Evolutionary conservation across 2,329 filamentous ascomycete species (phyloP), one percentile per base, ranked within the genome.

Genomic region (Lasiodiplodia theobromae): DNA sequence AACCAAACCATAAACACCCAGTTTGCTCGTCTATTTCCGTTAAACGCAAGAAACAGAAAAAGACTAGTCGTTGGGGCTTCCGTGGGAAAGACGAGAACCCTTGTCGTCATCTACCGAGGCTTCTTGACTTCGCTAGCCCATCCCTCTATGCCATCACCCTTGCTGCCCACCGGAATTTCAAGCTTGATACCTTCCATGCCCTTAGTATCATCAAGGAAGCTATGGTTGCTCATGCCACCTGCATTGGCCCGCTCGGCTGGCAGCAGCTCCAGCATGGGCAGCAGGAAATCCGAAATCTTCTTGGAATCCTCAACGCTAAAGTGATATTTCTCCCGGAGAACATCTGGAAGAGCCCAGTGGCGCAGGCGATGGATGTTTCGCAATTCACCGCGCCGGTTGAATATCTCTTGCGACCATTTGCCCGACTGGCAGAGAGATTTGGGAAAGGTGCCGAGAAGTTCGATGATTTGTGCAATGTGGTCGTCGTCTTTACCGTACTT

Each of bases 401-500:
- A 99, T 71, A 99, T 99, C 79, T 98, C 96, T 80, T 97, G 95
- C 16, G 91, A 94, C 96, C 96, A 98, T 82, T 97, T 97, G 64
- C 96, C 96, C 1, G 92, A 91, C 67, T 97, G 87, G 80, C 93
- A 97, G 62, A 98, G 87, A 4, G 92, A 92, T 79, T 97, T 96
- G 66, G 96, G 95, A 78, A 98, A 98, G 0, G 92, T 90, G 10
- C 96, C 96, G 21, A 99, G 89, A 5, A 99, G 87, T 81, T 99
- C 96, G 78, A 99, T 98, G 75, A 99, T 98, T 79, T 99, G 96
- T 11, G 96, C 96, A 73, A 99, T 97, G 82, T 99, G 96, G 78
- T 99, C 96, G 82, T 99, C 96, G 77, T 99, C 96, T 83, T 99
- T 99, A 78, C 96, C 96, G 80, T 99, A 99, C 82, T 98, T 98